A percentile compares a stretch with the other conserved stretches of the same genome.
Evolutionary conservation across 2,329 filamentous ascomycete species (phyloP).

Genomic region (Pestalotiopsis sp.): DNA sequence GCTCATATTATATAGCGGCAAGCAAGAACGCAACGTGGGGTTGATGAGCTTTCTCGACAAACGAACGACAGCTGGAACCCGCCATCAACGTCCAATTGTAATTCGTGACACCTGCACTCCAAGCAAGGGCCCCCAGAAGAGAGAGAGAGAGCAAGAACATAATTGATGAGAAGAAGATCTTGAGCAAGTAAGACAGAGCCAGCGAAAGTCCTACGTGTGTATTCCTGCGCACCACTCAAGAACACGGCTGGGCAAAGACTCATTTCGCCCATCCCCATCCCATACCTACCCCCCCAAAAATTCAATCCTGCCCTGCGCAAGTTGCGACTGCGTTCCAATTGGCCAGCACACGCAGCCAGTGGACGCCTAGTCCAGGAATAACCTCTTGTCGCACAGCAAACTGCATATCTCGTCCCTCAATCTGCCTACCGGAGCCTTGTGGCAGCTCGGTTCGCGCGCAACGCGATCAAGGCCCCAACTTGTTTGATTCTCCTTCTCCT

Average conservation of each 20-base stretch:
- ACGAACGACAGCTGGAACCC: conserved; percentile 9
- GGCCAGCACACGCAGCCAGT: neutral
- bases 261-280: neutral
- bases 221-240: neutral
- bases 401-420: conserved; percentile 4
- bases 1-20: conserved; percentile 4
- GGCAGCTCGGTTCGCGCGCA: conserved; percentile 2
- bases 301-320: neutral
- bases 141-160: neutral
- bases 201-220: too few species aligned
- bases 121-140: neutral
- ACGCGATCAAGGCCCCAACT: neutral
- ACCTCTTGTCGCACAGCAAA: conserved; percentile 3
- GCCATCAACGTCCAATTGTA: conserved; percentile 5
- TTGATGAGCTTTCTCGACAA: neutral
- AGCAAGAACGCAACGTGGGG: neutral
- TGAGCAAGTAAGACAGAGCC: too few species aligned
- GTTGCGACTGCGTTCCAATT: conserved; percentile 1
- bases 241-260: neutral
- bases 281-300: neutral
- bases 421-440: conserved; percentile 8
- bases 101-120: neutral
- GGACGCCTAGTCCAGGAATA: conserved; percentile 7
- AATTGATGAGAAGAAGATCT: neutral
- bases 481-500: neutral